These are phyloP conservation scores for Canavalia gladiata DNA, from an alignment of 306 rosid genomes.

Conservation along the genomic window DNA sequence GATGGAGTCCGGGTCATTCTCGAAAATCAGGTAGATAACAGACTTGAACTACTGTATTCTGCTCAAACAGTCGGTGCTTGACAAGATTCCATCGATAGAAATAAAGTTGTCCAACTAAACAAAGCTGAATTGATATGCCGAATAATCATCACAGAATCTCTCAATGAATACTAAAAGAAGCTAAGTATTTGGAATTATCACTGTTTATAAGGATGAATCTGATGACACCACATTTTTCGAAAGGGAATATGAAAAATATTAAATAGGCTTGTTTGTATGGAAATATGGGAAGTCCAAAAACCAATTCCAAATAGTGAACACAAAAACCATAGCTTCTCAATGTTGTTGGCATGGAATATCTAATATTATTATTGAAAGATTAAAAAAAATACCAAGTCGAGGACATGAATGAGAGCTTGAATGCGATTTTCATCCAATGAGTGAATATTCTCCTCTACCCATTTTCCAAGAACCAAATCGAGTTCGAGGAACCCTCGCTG, in stretches of 20 bases:
- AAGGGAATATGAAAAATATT: neutral
- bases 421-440: conserved; percentile 77
- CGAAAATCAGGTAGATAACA: conserved; percentile 17
- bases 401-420: conserved; percentile 71
- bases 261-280: neutral
- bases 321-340: no score
- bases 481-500: conserved; percentile 89
- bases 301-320: neutral
- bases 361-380: neutral
- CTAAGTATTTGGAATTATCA: neutral
- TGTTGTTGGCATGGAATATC: neutral
- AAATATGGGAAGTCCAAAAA: neutral
- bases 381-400: conserved; percentile 66
- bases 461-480: conserved; percentile 92
- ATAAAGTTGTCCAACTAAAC: neutral
- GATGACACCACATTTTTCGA: neutral
- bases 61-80: neutral
- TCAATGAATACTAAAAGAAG: conserved; percentile 2
- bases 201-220: neutral
- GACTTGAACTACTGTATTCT: neutral
- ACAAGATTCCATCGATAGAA: conserved; percentile 12
- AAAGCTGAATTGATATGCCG: neutral
- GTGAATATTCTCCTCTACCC: conserved; percentile 83
- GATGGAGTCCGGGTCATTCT: neutral
- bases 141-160: neutral